Conservation (phyloP, 768 basidiomycete genomes). For the Calocybe cyanea region DNA sequence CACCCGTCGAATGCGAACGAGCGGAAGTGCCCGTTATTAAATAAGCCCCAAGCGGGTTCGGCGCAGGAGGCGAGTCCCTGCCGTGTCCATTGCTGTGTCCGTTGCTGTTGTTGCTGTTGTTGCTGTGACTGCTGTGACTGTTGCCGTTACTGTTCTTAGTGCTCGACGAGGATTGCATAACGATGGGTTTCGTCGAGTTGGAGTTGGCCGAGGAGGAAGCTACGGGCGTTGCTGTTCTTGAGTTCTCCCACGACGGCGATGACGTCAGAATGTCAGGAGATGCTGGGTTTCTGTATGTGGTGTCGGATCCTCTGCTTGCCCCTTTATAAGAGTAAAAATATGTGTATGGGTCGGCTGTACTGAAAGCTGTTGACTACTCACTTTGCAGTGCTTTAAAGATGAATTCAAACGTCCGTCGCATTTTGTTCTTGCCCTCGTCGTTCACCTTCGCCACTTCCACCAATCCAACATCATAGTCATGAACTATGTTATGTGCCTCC, state of each 20-base stretch:
- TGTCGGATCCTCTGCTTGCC: conserved; percentile 25
- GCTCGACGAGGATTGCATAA: neutral
- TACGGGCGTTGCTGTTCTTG: conserved; percentile 50
- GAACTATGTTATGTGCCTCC: conserved; percentile 44
- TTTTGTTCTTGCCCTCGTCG: conserved; percentile 63
- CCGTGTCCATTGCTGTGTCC: too few species aligned
- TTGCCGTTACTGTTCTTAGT: neutral
- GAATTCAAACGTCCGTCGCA: conserved; percentile 71
- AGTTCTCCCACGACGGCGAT: conserved; percentile 54
- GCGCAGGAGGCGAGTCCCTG: too few species aligned
- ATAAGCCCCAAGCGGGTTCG: neutral
- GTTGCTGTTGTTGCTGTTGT: conserved; percentile 29
- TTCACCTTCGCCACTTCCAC: conserved; percentile 63
- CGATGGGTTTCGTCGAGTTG: conserved; percentile 26
- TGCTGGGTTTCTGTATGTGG: conserved; percentile 64
- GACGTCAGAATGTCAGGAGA: conserved; percentile 58
- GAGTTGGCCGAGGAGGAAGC: conserved; percentile 35
- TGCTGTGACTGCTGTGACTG: conserved; percentile 31
- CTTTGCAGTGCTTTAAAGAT: conserved; percentile 61
- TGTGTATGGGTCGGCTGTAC: neutral
- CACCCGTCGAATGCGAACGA: conserved; percentile 53
- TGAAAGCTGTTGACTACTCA: conserved; percentile 19
- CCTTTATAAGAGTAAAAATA: conserved; percentile 18
- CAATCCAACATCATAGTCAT: conserved; percentile 69
- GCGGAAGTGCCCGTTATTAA: conserved; percentile 43